Evolutionary conservation across 139 green algal species (phyloP).

Genomic region (Auxenochlorella pyrenoidosa): DNA sequence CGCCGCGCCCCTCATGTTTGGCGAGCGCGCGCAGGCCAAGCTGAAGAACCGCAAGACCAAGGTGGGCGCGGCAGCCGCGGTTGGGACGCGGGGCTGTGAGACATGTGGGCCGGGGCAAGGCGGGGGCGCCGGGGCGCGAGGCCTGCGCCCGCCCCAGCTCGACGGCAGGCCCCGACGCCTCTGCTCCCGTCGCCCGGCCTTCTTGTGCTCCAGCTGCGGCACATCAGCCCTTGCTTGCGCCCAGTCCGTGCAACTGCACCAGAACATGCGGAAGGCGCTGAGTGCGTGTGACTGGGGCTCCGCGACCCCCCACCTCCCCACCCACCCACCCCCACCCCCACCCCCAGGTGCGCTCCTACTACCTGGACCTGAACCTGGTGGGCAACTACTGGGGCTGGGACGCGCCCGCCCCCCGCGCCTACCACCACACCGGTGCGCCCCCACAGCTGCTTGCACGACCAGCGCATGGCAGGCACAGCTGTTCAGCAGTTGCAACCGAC

Average conservation of each 20-base stretch:
- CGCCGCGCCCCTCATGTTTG: conserved; percentile 80
- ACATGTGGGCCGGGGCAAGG: too few relatives aligned
- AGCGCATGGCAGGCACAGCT: too few relatives aligned
- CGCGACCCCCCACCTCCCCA: neutral
- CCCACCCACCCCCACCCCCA: neutral
- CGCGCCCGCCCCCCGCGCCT: neutral
- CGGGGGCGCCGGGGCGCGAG: too few relatives aligned
- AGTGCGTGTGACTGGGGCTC: too few relatives aligned
- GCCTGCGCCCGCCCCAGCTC: too few relatives aligned
- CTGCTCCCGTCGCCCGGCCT: too few relatives aligned
- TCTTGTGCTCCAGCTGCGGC: too few relatives aligned
- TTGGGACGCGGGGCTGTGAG: neutral
- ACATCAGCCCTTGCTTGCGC: too few relatives aligned
- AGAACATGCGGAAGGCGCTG: too few relatives aligned
- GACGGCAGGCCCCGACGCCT: too few relatives aligned
- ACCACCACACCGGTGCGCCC: conserved; percentile 33
- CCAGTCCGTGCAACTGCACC: neutral
- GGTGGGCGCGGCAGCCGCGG: conserved; percentile 15
- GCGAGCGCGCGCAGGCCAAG: conserved; percentile 79
- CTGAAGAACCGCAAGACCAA: conserved; percentile 81
- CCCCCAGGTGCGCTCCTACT: conserved; percentile 61
- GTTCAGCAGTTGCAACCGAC: too few relatives aligned
- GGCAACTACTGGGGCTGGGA: conserved; percentile 58
- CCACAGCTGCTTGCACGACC: too few relatives aligned
- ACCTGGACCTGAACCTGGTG: conserved; percentile 91